A percentile compares a stretch with the other conserved stretches of the same genome.
Conservation (phyloP, 1,284 basidiomycete species). For the Veloboletus limbatus region DNA sequence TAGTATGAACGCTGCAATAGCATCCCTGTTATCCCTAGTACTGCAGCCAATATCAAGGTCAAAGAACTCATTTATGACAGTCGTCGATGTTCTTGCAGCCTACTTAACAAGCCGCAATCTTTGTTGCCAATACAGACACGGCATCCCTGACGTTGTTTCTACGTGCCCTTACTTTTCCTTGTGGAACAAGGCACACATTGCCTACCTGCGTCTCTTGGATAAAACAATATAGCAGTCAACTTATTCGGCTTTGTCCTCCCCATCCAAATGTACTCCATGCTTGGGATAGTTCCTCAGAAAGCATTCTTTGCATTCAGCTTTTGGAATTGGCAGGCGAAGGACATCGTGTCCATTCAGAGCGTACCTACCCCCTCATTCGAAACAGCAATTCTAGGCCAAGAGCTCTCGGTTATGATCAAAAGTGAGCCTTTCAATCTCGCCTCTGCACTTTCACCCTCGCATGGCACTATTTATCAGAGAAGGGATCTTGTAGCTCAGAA, state of each 20-base stretch:
- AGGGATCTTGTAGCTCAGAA: slow-evolving; percentile 45
- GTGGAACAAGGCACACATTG: slow-evolving; percentile 46
- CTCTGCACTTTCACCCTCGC: slow-evolving; percentile 38
- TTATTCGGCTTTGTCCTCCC: slow-evolving; percentile 39
- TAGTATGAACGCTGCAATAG: too few species aligned
- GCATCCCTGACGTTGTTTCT: too few species aligned
- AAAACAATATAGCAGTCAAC: slow-evolving; percentile 32
- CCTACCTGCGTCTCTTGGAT: slow-evolving; percentile 31
- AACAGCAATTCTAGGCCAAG: slow-evolving; percentile 31
- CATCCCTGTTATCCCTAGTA: too few species aligned
- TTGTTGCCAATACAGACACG: too few species aligned
- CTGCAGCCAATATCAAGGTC: slow-evolving; percentile 22
- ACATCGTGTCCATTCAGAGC: slow-evolving; percentile 36
- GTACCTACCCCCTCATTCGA: slow-evolving; percentile 43
- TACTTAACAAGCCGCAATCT: too few species aligned
- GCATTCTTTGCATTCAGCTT: slow-evolving; percentile 27
- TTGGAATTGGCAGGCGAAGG: too few species aligned
- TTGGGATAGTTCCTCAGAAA: slow-evolving; percentile 52
- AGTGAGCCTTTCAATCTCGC: slow-evolving; percentile 43
- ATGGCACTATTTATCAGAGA: slow-evolving; percentile 42
- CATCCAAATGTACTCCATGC: slow-evolving; percentile 46
- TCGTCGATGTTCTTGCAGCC: too few species aligned
- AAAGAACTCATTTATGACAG: slow-evolving; percentile 37
- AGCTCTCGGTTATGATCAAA: slow-evolving; percentile 39
- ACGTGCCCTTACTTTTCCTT: slow-evolving; percentile 42